Base-by-base conservation (phyloP, 1,284 basidiomycete genomes). In the Athelia psychrophila region DNA sequence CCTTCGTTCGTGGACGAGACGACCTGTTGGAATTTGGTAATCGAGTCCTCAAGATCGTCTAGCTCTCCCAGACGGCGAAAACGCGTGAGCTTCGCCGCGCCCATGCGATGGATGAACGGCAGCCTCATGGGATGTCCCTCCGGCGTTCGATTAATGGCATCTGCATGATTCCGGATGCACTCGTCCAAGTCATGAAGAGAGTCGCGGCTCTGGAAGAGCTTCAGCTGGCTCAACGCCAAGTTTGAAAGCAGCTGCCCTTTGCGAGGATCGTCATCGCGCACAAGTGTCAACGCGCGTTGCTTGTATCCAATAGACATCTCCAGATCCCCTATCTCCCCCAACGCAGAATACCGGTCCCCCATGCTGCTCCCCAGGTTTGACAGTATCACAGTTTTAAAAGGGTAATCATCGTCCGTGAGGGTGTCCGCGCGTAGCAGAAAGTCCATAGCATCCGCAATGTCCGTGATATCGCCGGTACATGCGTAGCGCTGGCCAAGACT, bases 21-120 rank as follows among this genome's bases (percentile, higher is more conserved):
- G 6, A 16, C 38, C 9, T 42, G 8, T 42, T 42, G 38, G n/a
- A 8, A 22, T 8, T 42, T 42, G 16, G 38, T 9, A 16, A 58
- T 56, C 10, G 54, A 44, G 15, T 52, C 30, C 19, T 56, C 44
- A 6, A 58, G 30, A 46, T 58, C 55, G 6, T n/a, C 27, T 2
- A 48, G 24, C 25, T 54, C 42, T 8, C 52, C 54, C 16, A 49
- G 44, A 22, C 40, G 49, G 10, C 54, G 33, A 44, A 54, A 58
- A 5, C 47, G 53, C 18, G 8, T 6, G 13, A 44, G 35, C 18
- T 51, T 27, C 5, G 53, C 45, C 33, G 19, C 48, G n/a, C 46
- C 55, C 6, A 56, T 48, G 35, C 35, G 45, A 33, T 36, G 33
- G 19, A 58, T 45, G 42, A n/a, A 32, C 15, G n/a, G 13, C 19